Conservation (phyloP, 768 basidiomycete species). For the Calocera viscosa region DNA sequence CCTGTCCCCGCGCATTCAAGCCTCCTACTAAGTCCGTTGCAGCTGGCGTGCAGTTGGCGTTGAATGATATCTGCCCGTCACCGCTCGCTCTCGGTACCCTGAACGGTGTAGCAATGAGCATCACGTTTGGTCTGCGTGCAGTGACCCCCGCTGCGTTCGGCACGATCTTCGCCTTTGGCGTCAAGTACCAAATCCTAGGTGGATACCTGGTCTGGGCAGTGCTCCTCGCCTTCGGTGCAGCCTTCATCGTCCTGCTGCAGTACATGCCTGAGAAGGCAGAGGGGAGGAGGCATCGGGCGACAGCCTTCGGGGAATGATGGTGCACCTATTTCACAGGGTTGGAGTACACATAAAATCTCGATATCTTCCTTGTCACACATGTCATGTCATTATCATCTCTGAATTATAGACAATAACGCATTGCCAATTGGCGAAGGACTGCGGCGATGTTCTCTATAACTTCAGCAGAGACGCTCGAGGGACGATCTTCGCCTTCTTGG, state of each 20-base stretch:
- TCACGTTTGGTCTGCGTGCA: conserved; percentile 6
- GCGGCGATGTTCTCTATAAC: background rate
- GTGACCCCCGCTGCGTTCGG: conserved; percentile 3
- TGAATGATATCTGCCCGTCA: conserved; percentile 9
- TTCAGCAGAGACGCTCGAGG: background rate
- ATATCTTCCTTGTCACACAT: background rate
- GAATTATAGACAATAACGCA: background rate
- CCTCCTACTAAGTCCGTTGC: background rate
- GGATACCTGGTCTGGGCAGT: conserved; percentile 2
- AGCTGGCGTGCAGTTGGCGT: conserved; percentile 11
- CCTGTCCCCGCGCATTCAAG: background rate
- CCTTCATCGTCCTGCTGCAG: background rate
- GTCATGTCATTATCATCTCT: background rate
- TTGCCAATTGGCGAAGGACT: background rate
- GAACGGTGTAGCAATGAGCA: conserved; percentile 9
- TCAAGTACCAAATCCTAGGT: conserved; percentile 3
- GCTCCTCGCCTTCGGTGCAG: background rate
- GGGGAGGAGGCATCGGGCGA: background rate
- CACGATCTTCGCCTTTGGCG: conserved; percentile 9
- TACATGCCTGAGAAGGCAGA: background rate
- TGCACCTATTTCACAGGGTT: background rate
- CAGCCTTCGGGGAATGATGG: background rate
- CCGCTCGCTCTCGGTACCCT: conserved; percentile 10
- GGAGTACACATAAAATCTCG: background rate
- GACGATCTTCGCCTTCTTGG: background rate